Base-by-base conservation (phyloP, 2,329 filamentous ascomycete genomes). In the Stachybotrys echinatus region DNA sequence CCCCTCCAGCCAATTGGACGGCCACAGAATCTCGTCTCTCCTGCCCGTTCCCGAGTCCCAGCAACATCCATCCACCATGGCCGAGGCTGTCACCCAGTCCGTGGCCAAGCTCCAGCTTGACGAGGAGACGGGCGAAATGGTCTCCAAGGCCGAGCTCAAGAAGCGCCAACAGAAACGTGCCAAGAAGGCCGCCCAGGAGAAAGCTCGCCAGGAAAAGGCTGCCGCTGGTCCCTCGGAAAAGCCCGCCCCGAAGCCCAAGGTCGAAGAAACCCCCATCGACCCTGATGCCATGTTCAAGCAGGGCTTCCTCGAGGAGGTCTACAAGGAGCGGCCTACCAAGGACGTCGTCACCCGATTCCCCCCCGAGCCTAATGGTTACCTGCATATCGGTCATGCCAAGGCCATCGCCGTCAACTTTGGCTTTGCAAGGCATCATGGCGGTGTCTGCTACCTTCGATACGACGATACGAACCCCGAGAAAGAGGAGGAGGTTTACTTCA, bases 391-490 rank as follows among this genome's bases (percentile, higher is more conserved):
- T 19, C 94, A 97, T 65, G 88, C 88, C 56, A 97, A 97, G 74
- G 92, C 94, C 20, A 96, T 97, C 66, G 87, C 90, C 1, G 84
- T 97, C 68, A 96, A 97, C 71, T 97, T 97, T 71, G 92, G 92
- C 6, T 97, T 96, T 66, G 92, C 94, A 14, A 83, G 81, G 62
- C 84, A 85, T 63, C 88, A 95, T 65, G 87, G 87, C 34, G 92
- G 92, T 51, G 44, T 46, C 18, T 46, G 44, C 44, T 46, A 46
- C 44, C 44, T 46, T 2, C 44, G 92, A 60, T 96, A 89, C 67
- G 94, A 97, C 66, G 94, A 97, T 61, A 97, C 94, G 14, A 97
- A 97, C 66, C 94, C 94, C 1, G 89, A 92, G 56, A 89, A 88
- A 45, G 94, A 97, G 67, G 88, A 96, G 65, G 89, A 95, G 69